Conservation (phyloP, 225 moss, liverwort and hornwort genomes). For the Pseudisothecium myosuroides region DNA sequence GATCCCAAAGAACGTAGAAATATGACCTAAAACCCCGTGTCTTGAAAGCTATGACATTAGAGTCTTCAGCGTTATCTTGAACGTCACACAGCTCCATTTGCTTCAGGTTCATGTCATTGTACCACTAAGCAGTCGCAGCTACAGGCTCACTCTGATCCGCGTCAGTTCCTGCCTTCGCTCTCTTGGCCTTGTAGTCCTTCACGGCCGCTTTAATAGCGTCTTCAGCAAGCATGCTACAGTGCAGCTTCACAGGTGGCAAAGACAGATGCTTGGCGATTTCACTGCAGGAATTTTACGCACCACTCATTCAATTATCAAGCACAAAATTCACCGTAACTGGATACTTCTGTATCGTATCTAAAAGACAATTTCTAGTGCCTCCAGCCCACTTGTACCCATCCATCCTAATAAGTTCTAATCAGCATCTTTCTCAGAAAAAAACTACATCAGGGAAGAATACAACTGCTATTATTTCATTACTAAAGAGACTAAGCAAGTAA, state of each 20-base stretch:
- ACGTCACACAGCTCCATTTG: neutral
- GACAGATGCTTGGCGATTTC: conserved; percentile 94
- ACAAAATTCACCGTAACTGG: neutral
- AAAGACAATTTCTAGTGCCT: neutral
- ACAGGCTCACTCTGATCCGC: neutral
- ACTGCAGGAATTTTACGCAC: conserved; percentile 20
- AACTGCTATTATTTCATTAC: neutral
- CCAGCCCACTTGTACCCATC: neutral
- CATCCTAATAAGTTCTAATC: neutral
- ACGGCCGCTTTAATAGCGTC: conserved; percentile 87
- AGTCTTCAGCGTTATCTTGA: neutral
- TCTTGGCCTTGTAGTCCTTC: conserved; percentile 71
- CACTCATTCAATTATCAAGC: neutral
- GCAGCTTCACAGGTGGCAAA: conserved; percentile 84
- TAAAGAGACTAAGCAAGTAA: neutral
- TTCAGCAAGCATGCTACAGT: conserved; percentile 95
- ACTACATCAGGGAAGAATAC: neutral
- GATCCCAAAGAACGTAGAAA: neutral
- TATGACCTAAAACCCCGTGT: neutral
- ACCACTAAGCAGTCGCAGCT: conserved; percentile 1
- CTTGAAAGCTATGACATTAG: neutral
- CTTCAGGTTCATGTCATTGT: neutral
- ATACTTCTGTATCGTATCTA: neutral
- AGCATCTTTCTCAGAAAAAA: neutral
- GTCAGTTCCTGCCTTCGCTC: conserved; percentile 7